A percentile compares a stretch with the other conserved stretches of the same genome.
phyloP scores from a whole-genome alignment of 2,329 filamentous ascomycete species.

The Immersiporthe knoxdaviesiana region DNA sequence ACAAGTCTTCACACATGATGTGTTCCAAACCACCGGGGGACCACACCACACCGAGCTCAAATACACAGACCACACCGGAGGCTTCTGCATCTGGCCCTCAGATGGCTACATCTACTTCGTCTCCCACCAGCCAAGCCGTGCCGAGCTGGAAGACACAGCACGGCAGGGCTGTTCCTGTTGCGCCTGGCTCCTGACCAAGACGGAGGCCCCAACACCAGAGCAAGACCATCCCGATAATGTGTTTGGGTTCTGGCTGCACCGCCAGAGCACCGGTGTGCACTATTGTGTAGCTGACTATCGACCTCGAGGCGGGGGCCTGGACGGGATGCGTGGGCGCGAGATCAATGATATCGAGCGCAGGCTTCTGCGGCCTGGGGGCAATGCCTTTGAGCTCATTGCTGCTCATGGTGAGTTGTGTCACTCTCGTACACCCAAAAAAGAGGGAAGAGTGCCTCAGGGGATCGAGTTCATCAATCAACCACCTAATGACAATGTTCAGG shows the following conservation, averaged over 20 bases:
- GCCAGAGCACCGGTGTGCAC: background rate
- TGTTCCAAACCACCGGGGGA: background rate
- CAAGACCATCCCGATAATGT: background rate
- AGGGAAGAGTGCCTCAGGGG: too few relatives aligned
- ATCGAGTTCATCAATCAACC: background rate
- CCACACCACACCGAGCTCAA: constrained; percentile 7
- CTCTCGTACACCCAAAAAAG: background rate
- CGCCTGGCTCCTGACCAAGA: background rate
- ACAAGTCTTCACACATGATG: background rate
- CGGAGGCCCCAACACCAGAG: background rate
- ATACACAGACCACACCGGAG: background rate
- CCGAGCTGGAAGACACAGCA: background rate
- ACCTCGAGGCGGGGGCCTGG: background rate
- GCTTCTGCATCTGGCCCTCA: constrained; percentile 6
- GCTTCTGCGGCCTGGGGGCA: background rate
- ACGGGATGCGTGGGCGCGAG: background rate
- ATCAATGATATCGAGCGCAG: background rate
- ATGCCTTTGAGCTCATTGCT: constrained; percentile 10
- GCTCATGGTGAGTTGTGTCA: background rate
- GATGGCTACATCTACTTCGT: background rate
- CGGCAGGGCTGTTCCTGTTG: background rate
- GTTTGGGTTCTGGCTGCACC: constrained; percentile 7
- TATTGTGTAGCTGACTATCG: constrained; percentile 4
- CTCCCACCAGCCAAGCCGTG: background rate
- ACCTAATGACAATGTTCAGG: background rate